These are phyloP conservation scores for Leishmania turanica DNA, from an alignment of 208 protist species.

Conservation along the genomic window DNA sequence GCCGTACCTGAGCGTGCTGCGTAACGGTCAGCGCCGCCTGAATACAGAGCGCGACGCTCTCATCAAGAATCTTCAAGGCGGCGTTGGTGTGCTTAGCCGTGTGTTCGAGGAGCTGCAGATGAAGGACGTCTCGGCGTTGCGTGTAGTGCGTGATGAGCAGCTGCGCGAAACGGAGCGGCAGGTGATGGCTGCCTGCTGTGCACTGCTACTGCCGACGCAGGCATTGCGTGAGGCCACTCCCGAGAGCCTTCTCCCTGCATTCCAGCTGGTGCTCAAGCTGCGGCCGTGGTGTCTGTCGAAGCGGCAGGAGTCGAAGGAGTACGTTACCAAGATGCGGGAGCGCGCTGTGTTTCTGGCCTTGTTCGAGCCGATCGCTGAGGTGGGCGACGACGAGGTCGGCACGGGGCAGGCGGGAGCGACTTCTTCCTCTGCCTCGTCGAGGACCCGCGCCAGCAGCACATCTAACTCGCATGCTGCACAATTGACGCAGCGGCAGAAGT, in stretches of 20 bases:
- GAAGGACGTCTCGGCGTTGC: slow-evolving; percentile 64
- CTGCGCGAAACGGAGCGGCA: slow-evolving; percentile 74
- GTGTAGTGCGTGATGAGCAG: slow-evolving; percentile 71
- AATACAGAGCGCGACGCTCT: slow-evolving; percentile 73
- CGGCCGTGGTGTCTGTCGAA: slow-evolving; percentile 78
- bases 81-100: slow-evolving; percentile 68
- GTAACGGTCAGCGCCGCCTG: slow-evolving; percentile 64
- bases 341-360: slow-evolving; percentile 73
- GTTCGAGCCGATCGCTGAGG: slow-evolving; percentile 63
- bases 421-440: background rate
- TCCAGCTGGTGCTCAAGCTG: slow-evolving; percentile 71
- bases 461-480: slow-evolving; percentile 23
- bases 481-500: slow-evolving; percentile 54
- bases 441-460: background rate
- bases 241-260: slow-evolving; percentile 55
- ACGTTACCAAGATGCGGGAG: slow-evolving; percentile 57
- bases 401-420: background rate
- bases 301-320: slow-evolving; percentile 69
- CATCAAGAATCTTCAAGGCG: slow-evolving; percentile 85
- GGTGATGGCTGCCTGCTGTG: slow-evolving; percentile 85
- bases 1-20: slow-evolving; percentile 61
- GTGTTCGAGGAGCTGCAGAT: slow-evolving; percentile 77
- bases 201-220: slow-evolving; percentile 64
- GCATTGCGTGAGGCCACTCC: slow-evolving; percentile 47
- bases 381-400: slow-evolving; percentile 17